Base-by-base conservation (phyloP, 805 yeast species). In the Metschnikowia lunata region DNA sequence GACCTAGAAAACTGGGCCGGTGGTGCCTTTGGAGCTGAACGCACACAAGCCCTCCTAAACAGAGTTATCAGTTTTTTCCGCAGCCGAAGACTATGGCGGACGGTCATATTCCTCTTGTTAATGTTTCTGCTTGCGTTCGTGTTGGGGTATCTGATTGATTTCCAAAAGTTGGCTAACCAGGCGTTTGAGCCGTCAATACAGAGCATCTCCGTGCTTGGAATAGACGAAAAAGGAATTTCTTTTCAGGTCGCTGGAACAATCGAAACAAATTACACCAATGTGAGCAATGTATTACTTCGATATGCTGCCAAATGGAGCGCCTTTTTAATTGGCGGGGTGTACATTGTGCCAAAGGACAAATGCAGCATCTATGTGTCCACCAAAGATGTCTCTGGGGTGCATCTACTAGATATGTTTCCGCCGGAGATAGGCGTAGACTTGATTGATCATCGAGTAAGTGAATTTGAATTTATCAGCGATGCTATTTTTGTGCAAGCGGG, bases 191-290 rank as follows among this genome's bases (percentile, higher is more conserved):
- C 63, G 11, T 49, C 58, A 23, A 33, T 65, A 1, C 55, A 62
- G 26, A 52, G 57, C 14, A 47, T 66, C 5, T 52, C 67, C 4
- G 45, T 67, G 6, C 40, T 45, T 7, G 43, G 43, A 3, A 34
- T 51, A 11, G 55, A 55, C 28, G 58, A 57, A 13, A 37, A 41
- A 7, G 74, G 74, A 2, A 36, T 66, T 6, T 52, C 58, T 18
- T 51, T 64, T 15, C 64, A 60, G 40, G 60, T 67, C 13, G 46
- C 50, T 5, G 66, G 65, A 3, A 39, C 57, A 0, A 41, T 67
- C 3, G 36, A 47, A 6, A 51, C 67, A 12, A 46, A 67, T 48
- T 69, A 68, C 47, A 60, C 55, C 38, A 44, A 54, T 8, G 51
- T 67, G 7, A 23, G 50, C 29, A 62, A 55, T 39, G 15, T 38